Conservation (phyloP, 129 eudicot species). For the Daucus carota region DNA sequence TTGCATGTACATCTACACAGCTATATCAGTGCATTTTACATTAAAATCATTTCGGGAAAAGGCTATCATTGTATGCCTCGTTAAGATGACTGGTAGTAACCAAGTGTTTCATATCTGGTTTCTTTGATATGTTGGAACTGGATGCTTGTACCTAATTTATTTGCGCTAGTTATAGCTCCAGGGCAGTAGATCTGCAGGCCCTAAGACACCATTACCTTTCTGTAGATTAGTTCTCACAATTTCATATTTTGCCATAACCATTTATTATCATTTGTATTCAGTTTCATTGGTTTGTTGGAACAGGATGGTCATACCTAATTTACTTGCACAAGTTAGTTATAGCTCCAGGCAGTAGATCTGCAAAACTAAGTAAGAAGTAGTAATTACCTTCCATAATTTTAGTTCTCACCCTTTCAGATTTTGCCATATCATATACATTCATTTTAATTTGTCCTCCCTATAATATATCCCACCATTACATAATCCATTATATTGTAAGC, state of each 20-base stretch:
- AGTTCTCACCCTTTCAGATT: not conserved
- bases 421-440: not conserved
- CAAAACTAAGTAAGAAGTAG: not conserved
- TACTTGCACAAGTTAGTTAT: not conserved
- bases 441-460: not conserved
- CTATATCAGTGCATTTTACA: not conserved
- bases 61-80: not conserved
- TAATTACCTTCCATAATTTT: not conserved
- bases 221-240: not conserved
- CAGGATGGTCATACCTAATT: not conserved
- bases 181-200: not conserved
- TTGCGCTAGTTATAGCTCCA: not conserved
- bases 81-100: not conserved
- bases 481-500: not conserved
- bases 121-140: not conserved
- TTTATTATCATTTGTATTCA: not conserved
- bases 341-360: constrained; percentile 1
- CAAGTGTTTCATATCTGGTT: not conserved
- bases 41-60: not conserved
- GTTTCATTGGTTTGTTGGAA: not conserved
- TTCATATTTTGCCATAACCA: not conserved
- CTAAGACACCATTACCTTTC: not conserved
- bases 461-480: not conserved
- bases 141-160: not conserved
- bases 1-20: not conserved